These are phyloP conservation scores for Nicotiana otophora DNA, from an alignment of 257 asterid genomes.

Conservation along the genomic window DNA sequence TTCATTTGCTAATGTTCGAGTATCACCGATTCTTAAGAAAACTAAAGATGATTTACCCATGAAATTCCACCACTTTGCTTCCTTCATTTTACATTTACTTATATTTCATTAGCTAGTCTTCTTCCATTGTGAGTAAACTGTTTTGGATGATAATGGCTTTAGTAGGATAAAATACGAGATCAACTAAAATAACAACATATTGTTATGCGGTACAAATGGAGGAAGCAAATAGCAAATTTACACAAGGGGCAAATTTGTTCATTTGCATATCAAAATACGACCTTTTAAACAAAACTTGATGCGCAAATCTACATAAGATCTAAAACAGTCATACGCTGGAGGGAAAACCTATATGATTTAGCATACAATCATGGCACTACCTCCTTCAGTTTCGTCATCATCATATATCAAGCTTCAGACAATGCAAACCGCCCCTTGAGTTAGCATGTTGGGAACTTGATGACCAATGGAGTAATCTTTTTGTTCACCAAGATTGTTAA, in stretches of 20 bases:
- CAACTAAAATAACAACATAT: background rate
- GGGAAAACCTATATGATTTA: background rate
- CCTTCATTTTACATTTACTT: background rate
- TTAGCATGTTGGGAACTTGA: background rate
- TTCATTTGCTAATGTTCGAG: no score
- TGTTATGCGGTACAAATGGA: background rate
- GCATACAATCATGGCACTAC: background rate
- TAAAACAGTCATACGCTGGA: background rate
- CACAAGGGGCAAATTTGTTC: background rate
- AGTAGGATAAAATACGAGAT: background rate
- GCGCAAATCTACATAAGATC: background rate
- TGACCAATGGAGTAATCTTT: background rate
- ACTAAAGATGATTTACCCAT: no score
- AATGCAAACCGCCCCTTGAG: background rate
- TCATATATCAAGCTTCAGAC: background rate
- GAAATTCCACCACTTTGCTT: no score
- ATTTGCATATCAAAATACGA: background rate
- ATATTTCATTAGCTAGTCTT: no score
- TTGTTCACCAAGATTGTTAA: background rate
- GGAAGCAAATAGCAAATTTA: slow-evolving; percentile 9
- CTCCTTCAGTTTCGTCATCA: background rate
- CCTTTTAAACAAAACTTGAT: background rate
- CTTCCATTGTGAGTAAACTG: background rate
- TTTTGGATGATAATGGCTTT: background rate
- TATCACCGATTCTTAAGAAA: no score